Percentiles rank a stretch among this genome's conserved stretches.
Evolutionary conservation across 2,329 filamentous ascomycete genomes (phyloP).

Genomic region (Cladosporium sp.): DNA sequence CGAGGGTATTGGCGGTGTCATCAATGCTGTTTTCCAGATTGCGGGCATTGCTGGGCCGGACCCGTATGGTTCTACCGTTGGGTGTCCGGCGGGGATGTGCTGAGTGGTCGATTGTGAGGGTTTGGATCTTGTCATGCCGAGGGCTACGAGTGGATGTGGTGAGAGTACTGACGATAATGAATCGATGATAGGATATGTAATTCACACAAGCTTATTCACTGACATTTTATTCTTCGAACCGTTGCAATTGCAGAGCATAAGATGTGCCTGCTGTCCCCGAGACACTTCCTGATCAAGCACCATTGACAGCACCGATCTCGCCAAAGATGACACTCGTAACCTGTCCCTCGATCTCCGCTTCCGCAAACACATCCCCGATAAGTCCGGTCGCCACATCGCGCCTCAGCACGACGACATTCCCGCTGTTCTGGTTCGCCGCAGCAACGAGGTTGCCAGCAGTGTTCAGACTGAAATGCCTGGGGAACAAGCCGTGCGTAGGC

Average conservation of each 20-base stretch:
- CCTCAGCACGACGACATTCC: conserved; percentile 55
- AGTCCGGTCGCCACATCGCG: conserved; percentile 55
- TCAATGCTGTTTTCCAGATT: conserved; percentile 51
- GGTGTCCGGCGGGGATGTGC: conserved; percentile 34
- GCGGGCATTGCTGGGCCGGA: conserved; percentile 36
- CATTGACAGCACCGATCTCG: conserved; percentile 3
- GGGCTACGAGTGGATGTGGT: background rate
- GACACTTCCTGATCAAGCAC: background rate
- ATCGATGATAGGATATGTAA: no score
- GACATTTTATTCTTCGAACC: no score
- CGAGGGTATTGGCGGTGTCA: conserved; percentile 57
- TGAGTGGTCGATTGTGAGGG: conserved; percentile 2
- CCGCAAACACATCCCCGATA: conserved; percentile 14
- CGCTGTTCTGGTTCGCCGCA: conserved; percentile 57
- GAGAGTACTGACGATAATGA: no score
- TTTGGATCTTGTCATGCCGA: background rate
- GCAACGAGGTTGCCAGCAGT: conserved; percentile 57
- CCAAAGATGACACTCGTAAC: conserved; percentile 31
- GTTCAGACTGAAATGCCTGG: conserved; percentile 64
- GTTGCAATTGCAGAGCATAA: background rate
- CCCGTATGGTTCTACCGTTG: conserved; percentile 37
- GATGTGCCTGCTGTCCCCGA: no score
- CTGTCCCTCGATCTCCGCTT: conserved; percentile 24
- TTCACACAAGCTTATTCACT: no score
- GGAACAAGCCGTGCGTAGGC: conserved; percentile 58